phyloP scores from a whole-genome alignment of 2,329 filamentous ascomycete genomes.

The Apiospora phragmitis region DNA sequence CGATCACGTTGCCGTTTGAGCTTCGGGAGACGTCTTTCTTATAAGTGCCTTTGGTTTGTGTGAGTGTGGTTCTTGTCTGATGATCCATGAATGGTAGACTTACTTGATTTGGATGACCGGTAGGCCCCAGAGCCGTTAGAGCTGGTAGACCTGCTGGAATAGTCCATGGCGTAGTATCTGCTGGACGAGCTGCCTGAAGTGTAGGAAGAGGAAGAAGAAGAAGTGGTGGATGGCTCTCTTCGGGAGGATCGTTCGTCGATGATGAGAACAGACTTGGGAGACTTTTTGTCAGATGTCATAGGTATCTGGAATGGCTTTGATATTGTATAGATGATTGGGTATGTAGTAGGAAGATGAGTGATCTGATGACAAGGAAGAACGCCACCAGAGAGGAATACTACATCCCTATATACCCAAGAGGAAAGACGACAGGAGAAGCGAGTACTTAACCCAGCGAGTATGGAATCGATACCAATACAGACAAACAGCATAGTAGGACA shows the following conservation, averaged over 20 bases:
- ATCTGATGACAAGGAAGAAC: neutral
- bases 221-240: slow-evolving; percentile 1
- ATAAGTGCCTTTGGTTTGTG: neutral
- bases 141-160: neutral
- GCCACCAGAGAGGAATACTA: neutral
- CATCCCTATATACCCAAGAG: neutral
- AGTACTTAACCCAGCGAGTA: neutral
- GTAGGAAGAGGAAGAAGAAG: slow-evolving; percentile 1
- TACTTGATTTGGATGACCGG: neutral
- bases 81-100: neutral
- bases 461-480: neutral
- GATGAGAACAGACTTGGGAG: slow-evolving; percentile 13
- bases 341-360: neutral
- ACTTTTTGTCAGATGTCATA: slow-evolving; percentile 9
- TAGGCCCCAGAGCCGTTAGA: neutral
- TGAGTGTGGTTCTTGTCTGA: neutral
- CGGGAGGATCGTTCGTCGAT: slow-evolving; percentile 10
- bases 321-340: neutral
- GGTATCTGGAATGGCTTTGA: neutral
- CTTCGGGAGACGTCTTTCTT: neutral
- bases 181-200: neutral
- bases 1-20: neutral
- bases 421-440: neutral
- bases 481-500: neutral
- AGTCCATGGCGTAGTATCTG: neutral